Base-by-base conservation (phyloP, 2,329 filamentous ascomycete genomes). In the Pseudogymnoascus sp. region DNA sequence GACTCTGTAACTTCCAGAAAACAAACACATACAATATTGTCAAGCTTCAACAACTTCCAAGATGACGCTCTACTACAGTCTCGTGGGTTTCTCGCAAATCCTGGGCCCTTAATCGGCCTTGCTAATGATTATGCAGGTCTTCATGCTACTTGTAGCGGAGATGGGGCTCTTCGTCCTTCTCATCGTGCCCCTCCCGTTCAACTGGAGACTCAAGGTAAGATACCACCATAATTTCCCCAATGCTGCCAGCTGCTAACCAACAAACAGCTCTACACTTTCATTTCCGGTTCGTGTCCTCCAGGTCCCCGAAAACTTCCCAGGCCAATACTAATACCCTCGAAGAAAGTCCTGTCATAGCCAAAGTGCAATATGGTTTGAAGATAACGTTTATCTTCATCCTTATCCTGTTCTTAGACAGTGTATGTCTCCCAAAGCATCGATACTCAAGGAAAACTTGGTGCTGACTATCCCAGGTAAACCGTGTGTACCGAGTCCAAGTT, bases 371-470 rank as follows among this genome's bases (percentile, higher is more conserved):
- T 81, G 93, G 92, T 72, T 83, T 99, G 80, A 97, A 97, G 84
- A 99, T 99, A 64, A 96, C 92, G 1, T 99, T 99, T 75, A 93
- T 99, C 75, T 99, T 99, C 80, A 97, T 99, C 73, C 82, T 97
- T 64, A 96, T 99, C 68, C 88, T 99, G 68, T 99, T 99, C 79
- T 85, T 97, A 72, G 95, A 99, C 80, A 96, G 92, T 74, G 93
- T 97, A 76, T 88, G 88, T 74, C n/a, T 21, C 38, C 35, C 13
- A n/a, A 9, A 5, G 13, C 19, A n/a, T n/a, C 38, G 7, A 15
- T 64, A n/a, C 33, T 7, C 7, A n/a, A 33, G 9, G 13, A 31
- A 26, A 26, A 4, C 44, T 23, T 44, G 15, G 9, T 59, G 23
- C 59, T 40, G 17, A 42, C 19, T 13, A 40, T 38, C 11, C 13